These are phyloP conservation scores for Pseudohalonectria lignicola DNA, from an alignment of 2,329 filamentous ascomycete species.

Conservation along the genomic window DNA sequence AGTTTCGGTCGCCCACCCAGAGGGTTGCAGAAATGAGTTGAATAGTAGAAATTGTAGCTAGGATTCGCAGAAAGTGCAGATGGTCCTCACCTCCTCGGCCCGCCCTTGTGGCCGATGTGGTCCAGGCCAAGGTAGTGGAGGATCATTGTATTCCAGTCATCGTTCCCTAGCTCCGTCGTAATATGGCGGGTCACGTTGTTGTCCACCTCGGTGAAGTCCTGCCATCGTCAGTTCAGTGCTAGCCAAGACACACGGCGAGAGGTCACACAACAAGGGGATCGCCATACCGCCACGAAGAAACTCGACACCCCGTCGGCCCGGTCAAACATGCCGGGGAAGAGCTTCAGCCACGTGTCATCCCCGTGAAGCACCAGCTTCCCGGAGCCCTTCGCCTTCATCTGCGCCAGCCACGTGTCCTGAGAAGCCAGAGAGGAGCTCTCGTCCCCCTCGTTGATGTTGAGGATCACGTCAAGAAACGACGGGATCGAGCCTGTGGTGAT, in stretches of 20 bases:
- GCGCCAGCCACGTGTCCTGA: slow-evolving; percentile 93
- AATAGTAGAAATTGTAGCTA: no score
- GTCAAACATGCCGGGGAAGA: slow-evolving; percentile 83
- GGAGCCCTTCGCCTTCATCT: slow-evolving; percentile 63
- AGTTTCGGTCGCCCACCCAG: no score
- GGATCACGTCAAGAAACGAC: slow-evolving; percentile 90
- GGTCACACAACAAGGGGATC: no score
- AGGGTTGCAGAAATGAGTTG: no score
- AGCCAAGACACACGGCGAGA: no score
- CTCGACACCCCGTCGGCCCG: slow-evolving; percentile 88
- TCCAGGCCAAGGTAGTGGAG: slow-evolving; percentile 93
- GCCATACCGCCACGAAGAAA: slow-evolving; percentile 93
- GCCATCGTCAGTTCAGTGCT: slow-evolving; percentile 1
- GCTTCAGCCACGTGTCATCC: slow-evolving; percentile 95
- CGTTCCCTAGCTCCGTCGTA: slow-evolving; percentile 57
- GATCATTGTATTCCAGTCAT: slow-evolving; percentile 89
- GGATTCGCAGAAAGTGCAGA: no score
- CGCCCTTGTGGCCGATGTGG: slow-evolving; percentile 95
- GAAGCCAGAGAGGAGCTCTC: slow-evolving; percentile 75
- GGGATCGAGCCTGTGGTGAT: slow-evolving; percentile 97
- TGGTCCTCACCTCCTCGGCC: slow-evolving; percentile 59
- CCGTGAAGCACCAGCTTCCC: slow-evolving; percentile 90
- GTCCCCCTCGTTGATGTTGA: slow-evolving; percentile 93
- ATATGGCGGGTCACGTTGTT: slow-evolving; percentile 94
- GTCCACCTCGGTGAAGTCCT: slow-evolving; percentile 98